phyloP scores from a whole-genome alignment of 257 asterid species.

The Handroanthus guayacan region DNA sequence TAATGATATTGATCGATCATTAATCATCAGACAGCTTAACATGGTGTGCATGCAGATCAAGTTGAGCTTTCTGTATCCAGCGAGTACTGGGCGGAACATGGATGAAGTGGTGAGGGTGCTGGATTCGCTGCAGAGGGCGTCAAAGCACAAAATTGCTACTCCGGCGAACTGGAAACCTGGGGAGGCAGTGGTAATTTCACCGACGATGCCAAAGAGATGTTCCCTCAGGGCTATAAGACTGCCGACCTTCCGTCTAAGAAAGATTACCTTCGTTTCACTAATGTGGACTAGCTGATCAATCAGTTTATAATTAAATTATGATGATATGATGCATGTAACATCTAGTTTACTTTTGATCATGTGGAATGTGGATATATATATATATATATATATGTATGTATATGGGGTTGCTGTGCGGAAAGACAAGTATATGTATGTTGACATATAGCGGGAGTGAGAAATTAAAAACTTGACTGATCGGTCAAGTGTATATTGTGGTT shows the following conservation, averaged over 20 bases:
- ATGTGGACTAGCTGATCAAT: slow-evolving; percentile 29
- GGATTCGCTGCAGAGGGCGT: slow-evolving; percentile 67
- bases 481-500: too few species aligned
- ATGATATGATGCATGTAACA: neutral
- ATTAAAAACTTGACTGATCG: too few species aligned
- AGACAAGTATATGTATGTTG: too few species aligned
- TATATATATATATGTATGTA: too few species aligned
- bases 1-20: too few species aligned
- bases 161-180: slow-evolving; percentile 91
- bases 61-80: slow-evolving; percentile 87
- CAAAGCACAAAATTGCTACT: slow-evolving; percentile 68
- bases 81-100: slow-evolving; percentile 84
- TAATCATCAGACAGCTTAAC: too few species aligned
- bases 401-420: too few species aligned
- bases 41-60: slow-evolving; percentile 45
- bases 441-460: too few species aligned
- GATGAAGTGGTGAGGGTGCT: slow-evolving; percentile 85
- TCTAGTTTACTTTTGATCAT: neutral
- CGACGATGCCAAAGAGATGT: slow-evolving; percentile 67
- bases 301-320: too few species aligned
- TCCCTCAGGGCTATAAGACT: slow-evolving; percentile 65
- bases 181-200: slow-evolving; percentile 66
- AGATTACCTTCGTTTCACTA: slow-evolving; percentile 71
- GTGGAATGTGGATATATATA: neutral
- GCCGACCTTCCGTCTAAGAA: slow-evolving; percentile 71